Evolutionary conservation across 768 basidiomycete species (phyloP).

Genomic region (Plicaturopsis crispa): DNA sequence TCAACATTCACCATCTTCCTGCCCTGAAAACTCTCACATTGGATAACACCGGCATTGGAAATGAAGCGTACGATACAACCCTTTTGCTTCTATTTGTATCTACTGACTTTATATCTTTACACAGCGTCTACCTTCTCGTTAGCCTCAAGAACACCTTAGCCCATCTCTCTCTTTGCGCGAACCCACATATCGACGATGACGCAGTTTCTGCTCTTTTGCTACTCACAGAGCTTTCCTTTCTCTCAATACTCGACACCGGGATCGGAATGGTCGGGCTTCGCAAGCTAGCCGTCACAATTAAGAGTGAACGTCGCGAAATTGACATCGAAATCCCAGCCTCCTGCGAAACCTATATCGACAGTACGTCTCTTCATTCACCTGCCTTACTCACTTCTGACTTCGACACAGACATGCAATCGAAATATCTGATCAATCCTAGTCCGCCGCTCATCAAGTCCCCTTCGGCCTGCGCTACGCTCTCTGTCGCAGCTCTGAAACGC

Average conservation of each 20-base stretch:
- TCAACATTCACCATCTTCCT: constrained; percentile 46
- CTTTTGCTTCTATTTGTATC: background rate
- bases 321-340: constrained; percentile 45
- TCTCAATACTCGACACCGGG: constrained; percentile 46
- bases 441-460: constrained; percentile 46
- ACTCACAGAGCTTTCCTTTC: constrained; percentile 36
- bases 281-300: constrained; percentile 31
- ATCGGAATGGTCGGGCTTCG: constrained; percentile 55
- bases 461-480: constrained; percentile 30
- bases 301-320: constrained; percentile 29
- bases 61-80: constrained; percentile 44
- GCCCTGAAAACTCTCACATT: constrained; percentile 38
- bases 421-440: constrained; percentile 38
- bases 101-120: constrained; percentile 6
- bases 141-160: constrained; percentile 46
- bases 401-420: constrained; percentile 31
- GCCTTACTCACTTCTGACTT: background rate
- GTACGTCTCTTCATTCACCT: constrained; percentile 29
- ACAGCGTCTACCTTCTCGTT: constrained; percentile 50
- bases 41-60: constrained; percentile 47
- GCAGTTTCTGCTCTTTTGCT: constrained; percentile 46
- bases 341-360: constrained; percentile 47
- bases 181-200: constrained; percentile 48
- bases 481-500: constrained; percentile 38
- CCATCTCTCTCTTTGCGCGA: constrained; percentile 43